Base-by-base conservation (phyloP, 176 grass and related monocot species). In the Zoysia japonica region DNA sequence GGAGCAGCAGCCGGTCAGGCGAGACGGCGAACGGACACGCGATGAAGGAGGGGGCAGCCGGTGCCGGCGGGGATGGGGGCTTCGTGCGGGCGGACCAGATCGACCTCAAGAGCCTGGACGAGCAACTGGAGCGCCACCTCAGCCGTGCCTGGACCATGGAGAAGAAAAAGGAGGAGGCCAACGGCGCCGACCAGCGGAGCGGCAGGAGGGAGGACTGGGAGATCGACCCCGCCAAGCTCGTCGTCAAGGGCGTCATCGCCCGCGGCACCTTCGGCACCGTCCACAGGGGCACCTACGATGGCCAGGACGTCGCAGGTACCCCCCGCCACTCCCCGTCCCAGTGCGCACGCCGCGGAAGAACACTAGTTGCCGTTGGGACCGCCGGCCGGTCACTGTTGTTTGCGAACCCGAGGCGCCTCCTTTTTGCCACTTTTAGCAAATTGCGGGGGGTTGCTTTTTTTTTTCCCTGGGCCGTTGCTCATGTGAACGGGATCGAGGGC, bases 91-190 rank as follows among this genome's bases (percentile, higher is more conserved):
- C 96, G 5, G 96, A 99, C 85, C 92, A 99, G 87, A 99, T 99
- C 85, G 96, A 99, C 78, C 89, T 99, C 67, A 99, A 95, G 96
- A 99, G 86, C 81, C 78, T 99, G 63, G 96, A 99, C 84, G 96
- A 99, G 90, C 96, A 99, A 71, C 77, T 99, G 40, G 96, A 95
- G 83, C 90, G 92, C 84, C 92, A 99, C 79, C 86, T 99, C 45
- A 85, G 76, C 44, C 85, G 92, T 54, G 78, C 92, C 2, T 85
- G 90, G 95, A 99, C 92, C 84, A 82, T 93, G 92, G 96, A 99
- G 84, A 99, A 98, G 89, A 85, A 82, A 79, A 93, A 90, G 78
- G 83, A 87, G 83, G 90, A 97, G 77, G 86, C 60, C 5, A 41
- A 9, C 7, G 69, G 36, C 47, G 68, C 35, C 4, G 62, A 47